phyloP scores from a whole-genome alignment of 1,139 yeast species.

The Arxiozyma bovina region DNA sequence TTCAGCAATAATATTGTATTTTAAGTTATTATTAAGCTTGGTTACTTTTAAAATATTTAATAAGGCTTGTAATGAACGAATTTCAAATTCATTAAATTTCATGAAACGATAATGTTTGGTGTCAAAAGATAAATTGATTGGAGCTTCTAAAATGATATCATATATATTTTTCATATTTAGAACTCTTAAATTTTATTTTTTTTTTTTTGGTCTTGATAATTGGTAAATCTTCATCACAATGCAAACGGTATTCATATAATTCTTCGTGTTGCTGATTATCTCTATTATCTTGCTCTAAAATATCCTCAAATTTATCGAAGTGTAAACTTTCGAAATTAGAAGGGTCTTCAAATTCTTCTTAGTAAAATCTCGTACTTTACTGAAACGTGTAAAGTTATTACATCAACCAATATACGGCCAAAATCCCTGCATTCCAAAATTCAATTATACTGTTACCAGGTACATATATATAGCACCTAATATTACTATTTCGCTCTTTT shows the following conservation, averaged over 20 bases:
- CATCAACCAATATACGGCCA: neutral
- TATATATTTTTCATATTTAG: neutral
- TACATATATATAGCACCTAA: neutral
- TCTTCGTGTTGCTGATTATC: neutral
- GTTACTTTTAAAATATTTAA: neutral
- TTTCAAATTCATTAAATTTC: neutral
- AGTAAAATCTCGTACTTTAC: no score
- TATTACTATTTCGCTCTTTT: neutral
- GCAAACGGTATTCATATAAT: neutral
- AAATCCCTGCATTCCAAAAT: neutral
- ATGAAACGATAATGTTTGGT: no score
- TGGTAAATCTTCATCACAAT: neutral
- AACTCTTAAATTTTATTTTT: neutral
- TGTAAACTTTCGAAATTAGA: neutral
- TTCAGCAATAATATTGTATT: neutral
- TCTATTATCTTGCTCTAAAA: neutral
- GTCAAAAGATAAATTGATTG: neutral
- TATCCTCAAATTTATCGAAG: neutral
- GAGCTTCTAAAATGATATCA: no score
- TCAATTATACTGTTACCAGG: neutral
- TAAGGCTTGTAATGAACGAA: neutral
- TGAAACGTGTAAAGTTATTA: neutral
- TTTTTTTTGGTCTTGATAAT: neutral
- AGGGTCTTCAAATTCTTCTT: neutral
- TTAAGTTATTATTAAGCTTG: neutral